phyloP scores from a whole-genome alignment of 2,329 filamentous ascomycete genomes.

The Balansia obtecta region DNA sequence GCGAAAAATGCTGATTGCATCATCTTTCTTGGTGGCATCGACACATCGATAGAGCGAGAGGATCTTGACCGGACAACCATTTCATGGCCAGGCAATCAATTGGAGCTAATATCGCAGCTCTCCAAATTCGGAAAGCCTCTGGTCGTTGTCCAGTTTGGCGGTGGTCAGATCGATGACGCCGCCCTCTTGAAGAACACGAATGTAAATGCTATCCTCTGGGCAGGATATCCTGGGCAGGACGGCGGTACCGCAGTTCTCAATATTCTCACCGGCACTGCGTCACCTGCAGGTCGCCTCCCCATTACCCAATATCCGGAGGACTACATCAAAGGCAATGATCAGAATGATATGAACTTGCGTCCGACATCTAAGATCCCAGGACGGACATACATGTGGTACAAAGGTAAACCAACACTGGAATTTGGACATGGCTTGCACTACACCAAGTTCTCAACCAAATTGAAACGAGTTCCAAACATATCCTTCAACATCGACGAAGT shows the following conservation, averaged over 20 bases:
- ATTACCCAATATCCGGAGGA: constrained; percentile 41
- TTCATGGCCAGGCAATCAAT: constrained; percentile 37
- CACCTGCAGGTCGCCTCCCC: constrained; percentile 41
- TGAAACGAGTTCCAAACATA: constrained; percentile 1
- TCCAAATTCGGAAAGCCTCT: constrained; percentile 31
- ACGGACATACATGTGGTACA: constrained; percentile 48
- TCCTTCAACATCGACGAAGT: neutral
- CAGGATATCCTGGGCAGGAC: constrained; percentile 46
- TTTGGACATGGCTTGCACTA: constrained; percentile 48
- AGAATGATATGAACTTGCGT: constrained; percentile 44
- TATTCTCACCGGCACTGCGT: constrained; percentile 34
- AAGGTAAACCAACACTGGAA: constrained; percentile 32
- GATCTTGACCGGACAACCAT: constrained; percentile 36
- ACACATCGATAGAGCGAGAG: constrained; percentile 39
- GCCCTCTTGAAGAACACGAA: constrained; percentile 33
- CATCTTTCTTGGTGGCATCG: constrained; percentile 42
- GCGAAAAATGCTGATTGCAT: constrained; percentile 27
- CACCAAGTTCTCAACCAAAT: constrained; percentile 32
- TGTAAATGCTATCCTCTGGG: constrained; percentile 42
- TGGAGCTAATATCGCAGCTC: constrained; percentile 32
- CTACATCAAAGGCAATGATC: constrained; percentile 36
- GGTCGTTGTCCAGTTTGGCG: constrained; percentile 40
- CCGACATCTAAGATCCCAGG: constrained; percentile 34
- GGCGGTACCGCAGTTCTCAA: constrained; percentile 43
- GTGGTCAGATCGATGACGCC: constrained; percentile 38